Percentiles rank a stretch among this genome's conserved stretches.
These are phyloP conservation scores for Salix dunnii DNA, from an alignment of 345 rosid species.

Conservation along the genomic window DNA sequence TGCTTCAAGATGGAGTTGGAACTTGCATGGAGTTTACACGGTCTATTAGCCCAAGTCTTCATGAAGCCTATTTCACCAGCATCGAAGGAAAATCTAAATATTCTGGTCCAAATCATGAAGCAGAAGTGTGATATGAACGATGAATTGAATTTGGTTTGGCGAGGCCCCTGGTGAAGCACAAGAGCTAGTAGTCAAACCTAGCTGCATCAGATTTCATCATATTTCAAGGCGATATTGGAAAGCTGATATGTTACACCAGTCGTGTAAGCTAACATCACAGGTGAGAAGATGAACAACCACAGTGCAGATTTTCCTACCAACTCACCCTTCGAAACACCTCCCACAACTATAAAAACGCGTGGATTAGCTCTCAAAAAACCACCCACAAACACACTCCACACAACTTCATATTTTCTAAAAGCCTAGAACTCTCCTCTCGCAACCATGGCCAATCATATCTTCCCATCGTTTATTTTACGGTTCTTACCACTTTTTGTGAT, in stretches of 20 bases:
- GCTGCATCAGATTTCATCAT: neutral
- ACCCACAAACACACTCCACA: too few species aligned
- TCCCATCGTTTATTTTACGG: too few species aligned
- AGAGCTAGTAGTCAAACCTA: neutral
- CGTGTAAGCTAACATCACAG: neutral
- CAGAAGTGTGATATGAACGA: neutral
- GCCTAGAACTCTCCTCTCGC: too few species aligned
- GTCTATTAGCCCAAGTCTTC: too few species aligned
- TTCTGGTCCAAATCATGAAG: neutral
- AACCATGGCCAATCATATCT: too few species aligned
- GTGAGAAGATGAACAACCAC: constrained; percentile 9
- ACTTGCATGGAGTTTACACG: neutral
- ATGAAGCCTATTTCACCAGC: neutral
- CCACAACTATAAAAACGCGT: neutral
- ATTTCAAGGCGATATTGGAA: neutral
- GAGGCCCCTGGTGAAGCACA: too few species aligned
- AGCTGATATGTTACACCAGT: neutral
- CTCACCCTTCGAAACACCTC: neutral
- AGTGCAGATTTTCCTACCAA: neutral
- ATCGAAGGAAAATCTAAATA: too few species aligned
- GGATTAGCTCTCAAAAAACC: too few species aligned
- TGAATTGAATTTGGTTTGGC: too few species aligned
- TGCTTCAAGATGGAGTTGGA: too few species aligned
- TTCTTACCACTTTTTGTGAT: too few species aligned
- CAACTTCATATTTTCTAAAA: too few species aligned